A percentile compares a stretch with the other conserved stretches of the same genome.
These are phyloP conservation scores for Hyphopichia fennica DNA, from an alignment of 1,139 yeast species.

Conservation along the genomic window DNA sequence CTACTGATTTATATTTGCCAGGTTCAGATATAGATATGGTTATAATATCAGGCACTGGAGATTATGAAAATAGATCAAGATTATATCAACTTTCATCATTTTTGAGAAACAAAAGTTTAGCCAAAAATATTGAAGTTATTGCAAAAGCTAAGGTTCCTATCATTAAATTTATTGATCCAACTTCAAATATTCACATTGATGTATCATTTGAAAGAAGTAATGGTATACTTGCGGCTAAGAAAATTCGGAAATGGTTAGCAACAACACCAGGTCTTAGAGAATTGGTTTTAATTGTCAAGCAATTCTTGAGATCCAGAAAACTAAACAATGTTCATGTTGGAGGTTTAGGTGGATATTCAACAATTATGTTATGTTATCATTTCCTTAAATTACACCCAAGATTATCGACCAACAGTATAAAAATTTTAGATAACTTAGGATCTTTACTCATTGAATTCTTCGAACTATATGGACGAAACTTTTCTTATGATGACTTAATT, in stretches of 20 bases:
- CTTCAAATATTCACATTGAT: slow-evolving; percentile 76
- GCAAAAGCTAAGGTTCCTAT: slow-evolving; percentile 95
- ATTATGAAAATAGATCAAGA: slow-evolving; percentile 65
- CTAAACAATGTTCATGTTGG: slow-evolving; percentile 94
- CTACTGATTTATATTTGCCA: slow-evolving; percentile 91
- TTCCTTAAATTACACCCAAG: slow-evolving; percentile 83
- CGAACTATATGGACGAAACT: slow-evolving; percentile 91
- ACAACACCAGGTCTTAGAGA: slow-evolving; percentile 82
- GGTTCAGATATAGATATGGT: slow-evolving; percentile 98
- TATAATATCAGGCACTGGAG: slow-evolving; percentile 62
- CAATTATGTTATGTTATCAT: slow-evolving; percentile 83
- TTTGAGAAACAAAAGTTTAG: slow-evolving; percentile 62
- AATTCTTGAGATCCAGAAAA: slow-evolving; percentile 75
- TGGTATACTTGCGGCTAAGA: slow-evolving; percentile 82
- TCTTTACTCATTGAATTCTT: slow-evolving; percentile 88
- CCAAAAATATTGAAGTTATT: slow-evolving; percentile 78
- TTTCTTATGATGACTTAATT: slow-evolving; percentile 81
- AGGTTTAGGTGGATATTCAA: slow-evolving; percentile 93
- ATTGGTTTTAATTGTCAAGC: slow-evolving; percentile 81
- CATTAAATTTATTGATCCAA: slow-evolving; percentile 82
- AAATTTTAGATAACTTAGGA: slow-evolving; percentile 77
- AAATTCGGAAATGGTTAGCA: slow-evolving; percentile 73
- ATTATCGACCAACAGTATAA: slow-evolving; percentile 63
- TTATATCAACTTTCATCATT: slow-evolving; percentile 75
- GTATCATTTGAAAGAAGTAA: slow-evolving; percentile 87